phyloP scores from a whole-genome alignment of 176 grass and related monocot species.

The Triticum urartu region DNA sequence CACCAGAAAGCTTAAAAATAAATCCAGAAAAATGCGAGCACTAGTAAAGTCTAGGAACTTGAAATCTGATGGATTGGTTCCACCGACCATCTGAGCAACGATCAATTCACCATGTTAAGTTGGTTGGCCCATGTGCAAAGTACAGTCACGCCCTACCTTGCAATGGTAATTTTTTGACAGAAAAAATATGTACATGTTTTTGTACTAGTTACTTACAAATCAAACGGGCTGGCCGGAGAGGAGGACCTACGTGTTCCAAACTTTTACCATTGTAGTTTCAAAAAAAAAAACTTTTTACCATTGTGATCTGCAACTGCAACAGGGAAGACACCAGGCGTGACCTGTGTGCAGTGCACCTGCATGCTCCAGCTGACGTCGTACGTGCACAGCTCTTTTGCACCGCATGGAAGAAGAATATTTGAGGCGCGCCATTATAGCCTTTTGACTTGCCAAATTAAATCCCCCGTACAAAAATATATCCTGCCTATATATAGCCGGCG shows the following conservation, averaged over 20 bases:
- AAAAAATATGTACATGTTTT: background rate
- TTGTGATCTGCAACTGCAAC: background rate
- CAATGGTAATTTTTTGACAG: background rate
- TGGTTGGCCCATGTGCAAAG: too few relatives aligned
- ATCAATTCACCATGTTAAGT: too few relatives aligned
- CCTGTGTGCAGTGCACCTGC: background rate
- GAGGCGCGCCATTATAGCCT: background rate
- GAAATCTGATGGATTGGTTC: too few relatives aligned
- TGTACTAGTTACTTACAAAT: background rate
- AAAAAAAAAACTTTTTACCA: background rate
- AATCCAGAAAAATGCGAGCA: too few relatives aligned
- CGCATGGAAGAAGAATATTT: background rate
- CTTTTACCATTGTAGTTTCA: background rate
- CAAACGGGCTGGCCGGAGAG: too few relatives aligned
- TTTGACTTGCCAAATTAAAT: background rate
- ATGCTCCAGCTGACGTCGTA: conserved; percentile 13
- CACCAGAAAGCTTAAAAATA: too few relatives aligned
- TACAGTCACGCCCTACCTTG: too few relatives aligned
- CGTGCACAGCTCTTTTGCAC: background rate
- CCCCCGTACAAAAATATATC: background rate
- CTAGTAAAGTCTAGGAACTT: too few relatives aligned
- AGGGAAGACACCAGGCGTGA: background rate
- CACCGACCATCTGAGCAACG: too few relatives aligned
- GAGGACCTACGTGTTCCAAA: background rate
- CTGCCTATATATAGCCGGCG: conserved; percentile 10